A percentile compares a stretch with the other conserved stretches of the same genome.
phyloP scores from a whole-genome alignment of 177 flowering plant species.

The Vitis hybrid region DNA sequence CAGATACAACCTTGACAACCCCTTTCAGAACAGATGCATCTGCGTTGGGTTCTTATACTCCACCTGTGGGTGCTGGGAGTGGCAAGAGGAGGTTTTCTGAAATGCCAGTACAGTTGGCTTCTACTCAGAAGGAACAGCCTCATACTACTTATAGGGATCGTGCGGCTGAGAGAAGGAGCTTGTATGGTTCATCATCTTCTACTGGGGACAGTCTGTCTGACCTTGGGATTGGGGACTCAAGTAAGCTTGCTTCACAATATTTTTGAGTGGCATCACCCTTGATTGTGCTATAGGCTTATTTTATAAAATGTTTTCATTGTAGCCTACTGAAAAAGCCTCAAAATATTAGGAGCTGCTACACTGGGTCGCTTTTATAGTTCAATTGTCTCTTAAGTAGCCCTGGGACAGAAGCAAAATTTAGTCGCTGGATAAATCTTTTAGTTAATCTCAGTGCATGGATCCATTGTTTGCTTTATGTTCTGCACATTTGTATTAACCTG shows the following conservation, averaged over 20 bases:
- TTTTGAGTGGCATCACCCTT: conserved; percentile 7
- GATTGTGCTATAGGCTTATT: conserved; percentile 1
- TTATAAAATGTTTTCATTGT: neutral
- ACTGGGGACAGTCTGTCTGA: conserved; percentile 54
- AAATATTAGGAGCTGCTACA: conserved; percentile 5
- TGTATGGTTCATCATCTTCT: conserved; percentile 81
- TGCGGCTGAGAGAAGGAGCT: conserved; percentile 95
- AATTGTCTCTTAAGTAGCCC: neutral
- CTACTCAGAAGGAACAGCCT: conserved; percentile 51
- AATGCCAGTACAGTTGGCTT: conserved; percentile 50
- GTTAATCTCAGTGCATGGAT: conserved; percentile 23
- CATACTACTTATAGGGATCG: conserved; percentile 87
- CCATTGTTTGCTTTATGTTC: conserved; percentile 28
- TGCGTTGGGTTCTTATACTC: conserved; percentile 74
- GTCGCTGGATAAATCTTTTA: conserved; percentile 12
- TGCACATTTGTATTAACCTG: conserved; percentile 41
- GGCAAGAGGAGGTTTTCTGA: conserved; percentile 96
- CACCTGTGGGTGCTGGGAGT: conserved; percentile 58
- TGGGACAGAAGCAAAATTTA: conserved; percentile 2
- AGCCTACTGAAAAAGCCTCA: neutral
- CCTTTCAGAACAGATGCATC: conserved; percentile 91
- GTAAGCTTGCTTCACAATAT: conserved; percentile 56
- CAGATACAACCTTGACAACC: conserved; percentile 37
- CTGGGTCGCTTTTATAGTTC: neutral
- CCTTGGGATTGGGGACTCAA: conserved; percentile 56